A percentile compares a stretch with the other conserved stretches of the same genome.
These are phyloP conservation scores for Metrosideros polymorpha DNA, from an alignment of 441 rosid genomes.

Conservation along the genomic window DNA sequence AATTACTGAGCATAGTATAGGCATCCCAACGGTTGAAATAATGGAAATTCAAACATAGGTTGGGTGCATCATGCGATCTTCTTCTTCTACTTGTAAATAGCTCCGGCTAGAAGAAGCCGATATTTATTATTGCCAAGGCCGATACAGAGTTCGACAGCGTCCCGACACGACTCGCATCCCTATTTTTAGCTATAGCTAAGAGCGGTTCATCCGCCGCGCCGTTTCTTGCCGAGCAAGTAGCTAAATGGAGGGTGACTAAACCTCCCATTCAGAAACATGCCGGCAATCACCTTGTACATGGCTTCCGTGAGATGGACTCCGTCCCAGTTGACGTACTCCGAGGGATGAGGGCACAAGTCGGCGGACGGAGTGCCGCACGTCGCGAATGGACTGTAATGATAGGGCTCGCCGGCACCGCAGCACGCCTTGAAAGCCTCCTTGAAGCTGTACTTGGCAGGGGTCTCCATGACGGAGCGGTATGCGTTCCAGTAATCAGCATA, in stretches of 20 bases:
- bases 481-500: conserved; percentile 84
- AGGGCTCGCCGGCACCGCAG: conserved; percentile 65
- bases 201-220: conserved; percentile 3
- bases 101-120: background rate
- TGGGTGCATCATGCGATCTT: background rate
- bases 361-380: conserved; percentile 47
- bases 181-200: background rate
- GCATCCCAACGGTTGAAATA: background rate
- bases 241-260: conserved; percentile 55
- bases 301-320: conserved; percentile 95
- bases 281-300: conserved; percentile 55
- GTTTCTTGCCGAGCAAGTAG: conserved; percentile 33
- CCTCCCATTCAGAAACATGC: conserved; percentile 51
- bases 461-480: conserved; percentile 35
- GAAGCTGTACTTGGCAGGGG: conserved; percentile 49
- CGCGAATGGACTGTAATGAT: conserved; percentile 46
- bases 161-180: background rate
- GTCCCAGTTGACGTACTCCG: conserved; percentile 80
- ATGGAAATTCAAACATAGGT: background rate
- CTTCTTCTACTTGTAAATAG: background rate
- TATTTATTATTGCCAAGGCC: background rate
- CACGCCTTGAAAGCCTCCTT: conserved; percentile 67
- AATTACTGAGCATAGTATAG: background rate
- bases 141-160: background rate
- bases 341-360: conserved; percentile 40